Percentiles rank a stretch among this genome's conserved stretches.
Conservation (phyloP, 2,329 filamentous ascomycete species). For the Alternaria sp. region DNA sequence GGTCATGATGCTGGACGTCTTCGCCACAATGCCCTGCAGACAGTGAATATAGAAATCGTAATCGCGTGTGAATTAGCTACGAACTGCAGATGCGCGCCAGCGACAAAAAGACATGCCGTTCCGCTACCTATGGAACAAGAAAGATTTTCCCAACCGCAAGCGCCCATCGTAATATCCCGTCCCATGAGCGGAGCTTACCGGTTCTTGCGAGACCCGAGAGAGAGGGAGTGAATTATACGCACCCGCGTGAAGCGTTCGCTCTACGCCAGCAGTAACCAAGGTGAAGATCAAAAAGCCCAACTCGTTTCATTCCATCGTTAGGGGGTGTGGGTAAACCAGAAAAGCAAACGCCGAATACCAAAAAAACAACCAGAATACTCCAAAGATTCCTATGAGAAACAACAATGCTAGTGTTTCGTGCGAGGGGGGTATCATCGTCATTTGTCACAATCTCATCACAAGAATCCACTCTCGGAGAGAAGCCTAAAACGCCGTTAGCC, state of each 20-base stretch:
- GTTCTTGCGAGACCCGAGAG: neutral
- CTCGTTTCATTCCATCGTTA: conserved; percentile 9
- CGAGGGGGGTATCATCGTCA: conserved; percentile 39
- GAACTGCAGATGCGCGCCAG: neutral
- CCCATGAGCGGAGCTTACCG: neutral
- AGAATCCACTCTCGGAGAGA: conserved; percentile 62
- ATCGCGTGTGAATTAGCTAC: neutral
- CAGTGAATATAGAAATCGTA: neutral
- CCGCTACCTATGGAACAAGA: neutral
- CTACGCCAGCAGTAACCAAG: neutral
- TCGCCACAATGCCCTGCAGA: neutral
- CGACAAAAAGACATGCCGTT: neutral
- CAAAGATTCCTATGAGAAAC: conserved; percentile 17
- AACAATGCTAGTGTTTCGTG: conserved; percentile 31
- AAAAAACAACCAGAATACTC: conserved; percentile 16
- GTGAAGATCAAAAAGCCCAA: neutral
- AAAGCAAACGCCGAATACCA: neutral
- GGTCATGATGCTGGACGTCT: neutral
- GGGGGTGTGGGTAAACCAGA: neutral
- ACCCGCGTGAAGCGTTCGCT: neutral
- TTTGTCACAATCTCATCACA: conserved; percentile 47
- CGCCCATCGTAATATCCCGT: neutral
- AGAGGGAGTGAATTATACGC: neutral
- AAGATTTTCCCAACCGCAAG: neutral
- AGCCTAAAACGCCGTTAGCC: conserved; percentile 48